Percentiles rank a stretch among this genome's conserved stretches.
phyloP scores from a whole-genome alignment of 2,329 filamentous ascomycete species.

The Hypocrella siamensis region DNA sequence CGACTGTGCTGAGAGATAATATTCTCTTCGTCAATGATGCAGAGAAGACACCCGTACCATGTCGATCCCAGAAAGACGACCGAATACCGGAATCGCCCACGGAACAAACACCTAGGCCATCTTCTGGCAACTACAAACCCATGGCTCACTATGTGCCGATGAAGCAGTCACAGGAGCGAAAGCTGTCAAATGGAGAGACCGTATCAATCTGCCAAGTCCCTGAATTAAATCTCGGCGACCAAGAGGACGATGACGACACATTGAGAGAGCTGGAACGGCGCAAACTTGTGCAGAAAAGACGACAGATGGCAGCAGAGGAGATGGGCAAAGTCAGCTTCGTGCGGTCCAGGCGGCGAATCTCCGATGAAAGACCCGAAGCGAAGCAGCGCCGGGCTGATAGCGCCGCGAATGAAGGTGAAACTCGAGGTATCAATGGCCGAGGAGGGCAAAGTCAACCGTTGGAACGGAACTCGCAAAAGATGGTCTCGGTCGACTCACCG shows the following conservation, averaged over 20 bases:
- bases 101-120: conserved; percentile 9
- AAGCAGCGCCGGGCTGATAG: conserved; percentile 12
- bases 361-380: conserved; percentile 8
- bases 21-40: conserved; percentile 4
- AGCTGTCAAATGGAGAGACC: conserved; percentile 9
- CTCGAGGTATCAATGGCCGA: neutral
- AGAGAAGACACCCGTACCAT: conserved; percentile 12
- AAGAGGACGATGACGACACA: conserved; percentile 13
- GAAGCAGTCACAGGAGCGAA: conserved; percentile 28
- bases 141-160: conserved; percentile 28
- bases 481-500: conserved; percentile 9
- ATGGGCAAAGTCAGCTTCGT: conserved; percentile 24
- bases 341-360: conserved; percentile 8
- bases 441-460: conserved; percentile 1
- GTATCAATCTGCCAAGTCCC: conserved; percentile 10
- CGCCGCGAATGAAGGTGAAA: neutral
- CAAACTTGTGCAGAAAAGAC: conserved; percentile 20
- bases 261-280: conserved; percentile 17
- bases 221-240: conserved; percentile 11
- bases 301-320: conserved; percentile 22
- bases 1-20: conserved; percentile 11
- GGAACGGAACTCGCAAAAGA: conserved; percentile 11
- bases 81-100: conserved; percentile 22
- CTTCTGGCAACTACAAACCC: conserved; percentile 14
- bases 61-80: conserved; percentile 12